Percentiles rank a stretch among this genome's conserved stretches.
These are phyloP conservation scores for Ophiostoma sp. DNA, from an alignment of 2,329 filamentous ascomycete species.

Conservation along the genomic window DNA sequence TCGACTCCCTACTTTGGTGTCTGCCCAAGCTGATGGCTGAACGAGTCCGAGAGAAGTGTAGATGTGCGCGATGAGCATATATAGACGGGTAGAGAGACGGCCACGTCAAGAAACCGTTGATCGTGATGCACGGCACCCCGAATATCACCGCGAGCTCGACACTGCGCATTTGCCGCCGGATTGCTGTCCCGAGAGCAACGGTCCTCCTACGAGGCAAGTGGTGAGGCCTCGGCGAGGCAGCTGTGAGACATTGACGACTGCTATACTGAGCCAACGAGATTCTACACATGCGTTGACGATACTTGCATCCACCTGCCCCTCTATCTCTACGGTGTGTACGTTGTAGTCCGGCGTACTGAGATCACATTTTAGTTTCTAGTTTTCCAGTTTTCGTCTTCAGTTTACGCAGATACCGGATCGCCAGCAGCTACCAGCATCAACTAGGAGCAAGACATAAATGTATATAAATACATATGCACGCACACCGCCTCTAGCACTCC, in stretches of 20 bases:
- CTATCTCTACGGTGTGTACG: neutral
- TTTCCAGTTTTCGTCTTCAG: neutral
- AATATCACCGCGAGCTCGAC: neutral
- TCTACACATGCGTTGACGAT: slow-evolving; percentile 3
- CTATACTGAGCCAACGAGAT: neutral
- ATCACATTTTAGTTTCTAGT: neutral
- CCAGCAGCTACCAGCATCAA: neutral
- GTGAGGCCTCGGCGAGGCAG: neutral
- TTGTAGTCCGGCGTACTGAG: neutral
- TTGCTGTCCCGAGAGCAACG: neutral
- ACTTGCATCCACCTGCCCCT: slow-evolving; percentile 2
- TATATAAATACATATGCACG: slow-evolving; percentile 11
- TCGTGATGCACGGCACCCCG: neutral
- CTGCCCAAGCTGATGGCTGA: neutral
- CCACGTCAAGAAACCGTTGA: neutral
- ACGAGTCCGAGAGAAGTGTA: neutral
- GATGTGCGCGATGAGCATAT: neutral
- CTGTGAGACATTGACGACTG: neutral
- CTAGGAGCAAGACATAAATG: neutral
- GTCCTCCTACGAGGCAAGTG: neutral
- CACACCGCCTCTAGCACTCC: slow-evolving; percentile 2
- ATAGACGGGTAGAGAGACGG: neutral
- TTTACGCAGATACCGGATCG: neutral
- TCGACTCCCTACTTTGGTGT: neutral
- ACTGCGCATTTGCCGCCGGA: neutral